phyloP scores from a whole-genome alignment of 1,139 yeast genomes.

The Pichia sp. region DNA sequence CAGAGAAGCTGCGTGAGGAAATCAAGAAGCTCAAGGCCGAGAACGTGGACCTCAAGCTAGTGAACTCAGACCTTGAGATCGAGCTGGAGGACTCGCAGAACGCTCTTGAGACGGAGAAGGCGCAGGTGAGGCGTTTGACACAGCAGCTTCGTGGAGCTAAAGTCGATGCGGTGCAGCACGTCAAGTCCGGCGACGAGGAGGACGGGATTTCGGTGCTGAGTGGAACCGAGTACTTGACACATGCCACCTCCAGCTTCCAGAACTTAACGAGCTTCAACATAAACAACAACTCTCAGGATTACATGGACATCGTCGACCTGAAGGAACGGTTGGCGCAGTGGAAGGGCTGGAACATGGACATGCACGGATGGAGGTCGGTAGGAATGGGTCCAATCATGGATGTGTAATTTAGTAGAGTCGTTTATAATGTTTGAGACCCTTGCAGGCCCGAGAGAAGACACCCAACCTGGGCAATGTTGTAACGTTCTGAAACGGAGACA shows the following conservation, averaged over 20 bases:
- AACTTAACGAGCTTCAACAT: slow-evolving; percentile 24
- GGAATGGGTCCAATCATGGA: slow-evolving; percentile 60
- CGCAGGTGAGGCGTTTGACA: slow-evolving; percentile 13
- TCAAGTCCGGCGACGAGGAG: slow-evolving; percentile 19
- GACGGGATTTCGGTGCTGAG: slow-evolving; percentile 22
- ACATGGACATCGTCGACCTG: slow-evolving; percentile 31
- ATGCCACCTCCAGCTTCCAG: slow-evolving; percentile 25
- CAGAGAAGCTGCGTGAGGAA: slow-evolving; percentile 16
- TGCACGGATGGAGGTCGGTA: slow-evolving; percentile 71
- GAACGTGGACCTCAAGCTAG: slow-evolving; percentile 25
- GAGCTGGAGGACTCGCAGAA: slow-evolving; percentile 26
- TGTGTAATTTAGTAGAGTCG: slow-evolving; percentile 36
- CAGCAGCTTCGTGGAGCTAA: slow-evolving; percentile 15
- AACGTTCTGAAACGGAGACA: background rate
- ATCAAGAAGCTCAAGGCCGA: slow-evolving; percentile 20
- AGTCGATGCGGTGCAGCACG: slow-evolving; percentile 3
- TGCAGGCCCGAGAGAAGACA: background rate
- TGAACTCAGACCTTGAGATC: slow-evolving; percentile 27
- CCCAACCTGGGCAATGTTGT: too few species aligned
- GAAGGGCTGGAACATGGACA: slow-evolving; percentile 85
- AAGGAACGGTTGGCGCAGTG: slow-evolving; percentile 43
- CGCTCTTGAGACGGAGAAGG: slow-evolving; percentile 22
- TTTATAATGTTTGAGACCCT: too few species aligned
- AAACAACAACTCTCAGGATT: slow-evolving; percentile 27
- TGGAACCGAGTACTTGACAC: slow-evolving; percentile 18